These are phyloP conservation scores for Gyrodon lividus DNA, from an alignment of 768 basidiomycete species.

Conservation along the genomic window DNA sequence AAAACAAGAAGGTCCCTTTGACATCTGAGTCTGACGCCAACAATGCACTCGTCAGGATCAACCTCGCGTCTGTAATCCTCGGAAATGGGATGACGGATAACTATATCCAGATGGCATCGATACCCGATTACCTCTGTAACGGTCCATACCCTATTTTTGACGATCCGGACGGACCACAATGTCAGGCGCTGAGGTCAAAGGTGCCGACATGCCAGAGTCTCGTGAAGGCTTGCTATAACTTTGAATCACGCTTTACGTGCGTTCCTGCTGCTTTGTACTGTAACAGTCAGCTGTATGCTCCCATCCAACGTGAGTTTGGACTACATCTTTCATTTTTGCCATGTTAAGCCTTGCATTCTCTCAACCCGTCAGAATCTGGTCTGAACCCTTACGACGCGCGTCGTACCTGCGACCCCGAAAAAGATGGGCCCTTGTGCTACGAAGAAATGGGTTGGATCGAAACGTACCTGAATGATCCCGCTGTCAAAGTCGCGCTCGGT, in stretches of 20 bases:
- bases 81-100: constrained; percentile 90
- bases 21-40: constrained; percentile 42
- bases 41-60: constrained; percentile 58
- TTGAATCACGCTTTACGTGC: constrained; percentile 59
- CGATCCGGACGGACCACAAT: constrained; percentile 65
- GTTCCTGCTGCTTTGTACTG: constrained; percentile 80
- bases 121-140: constrained; percentile 82
- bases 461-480: constrained; percentile 77
- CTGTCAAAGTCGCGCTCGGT: constrained; percentile 77
- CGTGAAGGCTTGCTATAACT: constrained; percentile 68
- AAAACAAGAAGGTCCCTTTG: constrained; percentile 61
- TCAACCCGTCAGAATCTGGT: constrained; percentile 49
- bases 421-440: constrained; percentile 77
- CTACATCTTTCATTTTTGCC: background rate
- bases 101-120: constrained; percentile 71
- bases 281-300: constrained; percentile 66
- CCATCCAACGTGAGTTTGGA: constrained; percentile 60
- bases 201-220: constrained; percentile 74
- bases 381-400: constrained; percentile 91
- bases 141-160: constrained; percentile 82
- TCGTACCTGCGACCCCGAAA: constrained; percentile 63
- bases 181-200: constrained; percentile 59
- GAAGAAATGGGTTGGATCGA: constrained; percentile 85
- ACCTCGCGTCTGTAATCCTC: constrained; percentile 80
- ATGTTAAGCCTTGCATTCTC: background rate